Conservation (phyloP, 1,284 basidiomycete species). For the Sparassis latifolia region DNA sequence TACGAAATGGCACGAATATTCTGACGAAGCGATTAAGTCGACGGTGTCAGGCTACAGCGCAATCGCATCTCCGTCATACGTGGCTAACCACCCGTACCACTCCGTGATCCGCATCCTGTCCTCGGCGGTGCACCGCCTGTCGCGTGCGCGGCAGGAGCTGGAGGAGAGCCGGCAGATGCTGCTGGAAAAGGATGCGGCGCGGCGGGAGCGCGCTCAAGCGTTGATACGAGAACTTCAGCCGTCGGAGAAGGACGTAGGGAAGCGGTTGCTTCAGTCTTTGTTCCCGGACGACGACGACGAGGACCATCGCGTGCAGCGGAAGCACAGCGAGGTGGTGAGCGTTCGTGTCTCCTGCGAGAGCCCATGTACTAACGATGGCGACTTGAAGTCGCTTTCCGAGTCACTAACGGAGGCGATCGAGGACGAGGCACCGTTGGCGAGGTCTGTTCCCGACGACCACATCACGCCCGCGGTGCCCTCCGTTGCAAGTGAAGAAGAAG, state of each 20-base stretch:
- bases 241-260: slow-evolving; percentile 58
- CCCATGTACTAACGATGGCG: slow-evolving; percentile 4
- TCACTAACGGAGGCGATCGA: slow-evolving; percentile 67
- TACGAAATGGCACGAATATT: slow-evolving; percentile 65
- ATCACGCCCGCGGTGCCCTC: slow-evolving; percentile 12
- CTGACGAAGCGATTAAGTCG: slow-evolving; percentile 62
- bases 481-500: background rate
- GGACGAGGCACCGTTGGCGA: slow-evolving; percentile 41
- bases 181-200: slow-evolving; percentile 50
- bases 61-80: slow-evolving; percentile 38
- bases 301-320: slow-evolving; percentile 41
- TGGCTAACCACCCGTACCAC: slow-evolving; percentile 54
- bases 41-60: slow-evolving; percentile 43
- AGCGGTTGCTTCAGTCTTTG: slow-evolving; percentile 57
- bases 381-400: slow-evolving; percentile 53
- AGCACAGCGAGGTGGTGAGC: slow-evolving; percentile 52
- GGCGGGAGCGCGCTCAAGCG: slow-evolving; percentile 41
- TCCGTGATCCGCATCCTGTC: slow-evolving; percentile 63
- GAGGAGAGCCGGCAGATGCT: slow-evolving; percentile 49
- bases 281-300: slow-evolving; percentile 60
- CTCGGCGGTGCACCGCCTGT: slow-evolving; percentile 51
- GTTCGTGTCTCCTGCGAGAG: slow-evolving; percentile 2
- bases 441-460: slow-evolving; percentile 29
- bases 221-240: slow-evolving; percentile 50
- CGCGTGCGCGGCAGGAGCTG: slow-evolving; percentile 50